A percentile compares a stretch with the other conserved stretches of the same genome.
Conservation (phyloP, 768 basidiomycete genomes). For the Phallus indusiatus region DNA sequence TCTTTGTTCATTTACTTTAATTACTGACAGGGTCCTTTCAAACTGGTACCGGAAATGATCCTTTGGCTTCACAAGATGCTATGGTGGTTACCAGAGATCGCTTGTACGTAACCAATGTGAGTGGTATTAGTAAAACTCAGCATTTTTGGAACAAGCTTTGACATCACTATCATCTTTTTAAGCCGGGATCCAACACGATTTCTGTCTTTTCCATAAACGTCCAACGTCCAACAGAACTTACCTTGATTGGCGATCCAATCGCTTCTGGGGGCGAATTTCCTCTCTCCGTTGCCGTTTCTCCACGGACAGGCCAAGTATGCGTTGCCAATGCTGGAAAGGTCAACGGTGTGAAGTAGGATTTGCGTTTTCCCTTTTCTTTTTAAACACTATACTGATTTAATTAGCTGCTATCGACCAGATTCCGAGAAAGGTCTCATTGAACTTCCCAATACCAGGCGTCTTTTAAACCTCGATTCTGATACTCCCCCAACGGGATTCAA, state of each 20-base stretch:
- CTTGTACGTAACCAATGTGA: not conserved
- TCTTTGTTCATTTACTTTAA: not conserved
- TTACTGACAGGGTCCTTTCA: constrained; percentile 8
- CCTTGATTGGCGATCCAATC: constrained; percentile 15
- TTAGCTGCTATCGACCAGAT: constrained; percentile 39
- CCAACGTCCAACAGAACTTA: constrained; percentile 16
- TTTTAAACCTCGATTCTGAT: constrained; percentile 38
- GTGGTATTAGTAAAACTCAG: no score
- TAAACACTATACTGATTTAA: not conserved
- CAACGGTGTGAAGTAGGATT: constrained; percentile 31
- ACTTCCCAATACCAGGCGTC: constrained; percentile 31
- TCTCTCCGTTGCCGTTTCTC: constrained; percentile 26
- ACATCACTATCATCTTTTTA: not conserved
- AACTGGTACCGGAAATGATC: not conserved
- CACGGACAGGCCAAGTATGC: constrained; percentile 24
- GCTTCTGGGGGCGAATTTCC: constrained; percentile 20
- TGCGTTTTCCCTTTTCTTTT: not conserved
- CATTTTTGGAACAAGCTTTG: not conserved
- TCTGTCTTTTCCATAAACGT: constrained; percentile 26
- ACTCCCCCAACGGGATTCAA: constrained; percentile 41
- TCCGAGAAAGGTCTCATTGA: constrained; percentile 29
- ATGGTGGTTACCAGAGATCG: not conserved
- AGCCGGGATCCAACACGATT: constrained; percentile 23
- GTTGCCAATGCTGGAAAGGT: constrained; percentile 34
- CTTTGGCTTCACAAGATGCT: constrained; percentile 10